Base-by-base conservation (phyloP, 345 rosid species). In the rapeseed (Brassica napus) region DNA sequence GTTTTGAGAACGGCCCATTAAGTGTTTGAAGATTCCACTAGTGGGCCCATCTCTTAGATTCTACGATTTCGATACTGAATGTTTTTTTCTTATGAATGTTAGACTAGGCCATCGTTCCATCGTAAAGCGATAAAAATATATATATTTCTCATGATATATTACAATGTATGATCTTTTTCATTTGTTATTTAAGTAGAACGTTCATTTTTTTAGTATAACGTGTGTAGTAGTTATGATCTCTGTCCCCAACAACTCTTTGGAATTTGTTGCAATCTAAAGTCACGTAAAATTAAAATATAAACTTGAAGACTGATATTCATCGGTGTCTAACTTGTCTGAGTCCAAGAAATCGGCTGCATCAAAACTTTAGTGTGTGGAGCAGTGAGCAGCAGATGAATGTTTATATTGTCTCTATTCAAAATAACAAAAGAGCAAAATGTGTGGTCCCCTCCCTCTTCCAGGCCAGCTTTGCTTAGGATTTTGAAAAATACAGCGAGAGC, bases 301-400 rank as follows among this genome's bases (percentile, higher is more conserved):
- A 77, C 31, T 24, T 55, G 57, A 37, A 71, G 12, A 63, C 12
- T 52, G 21, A 26, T 28, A 69, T 35, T n/a, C 24, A 4, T 24
- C 8, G 10, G 66, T 62, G 57, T 14, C 55, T 21, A 68, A 42
- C 35, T 49, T 74, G 28, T 65, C 42, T 12, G 65, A 28, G 76
- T 77, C 71, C 72, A 64, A 54, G 59, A 24, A 54, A 77, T 77
- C 76, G 71, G 71, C 71, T 70, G 75, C 70, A 70, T 63, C 63
- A 8, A 49, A 77, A 47, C 18, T 77, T 69, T 10, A 63, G 47
- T 62, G 32, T 70, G 21, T 61, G 75, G 75, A 69, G 70, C 69
- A 62, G 65, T 35, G 54, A 47, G 54, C 54, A n/a, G 57, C 64
- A 77, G 52, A 49, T 63, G 1, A 69, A 70, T 7, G 23, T 34